Evolutionary conservation across 768 basidiomycete genomes (phyloP), one percentile per base, ranked within the genome.

Genomic region (Suillus bovinus): DNA sequence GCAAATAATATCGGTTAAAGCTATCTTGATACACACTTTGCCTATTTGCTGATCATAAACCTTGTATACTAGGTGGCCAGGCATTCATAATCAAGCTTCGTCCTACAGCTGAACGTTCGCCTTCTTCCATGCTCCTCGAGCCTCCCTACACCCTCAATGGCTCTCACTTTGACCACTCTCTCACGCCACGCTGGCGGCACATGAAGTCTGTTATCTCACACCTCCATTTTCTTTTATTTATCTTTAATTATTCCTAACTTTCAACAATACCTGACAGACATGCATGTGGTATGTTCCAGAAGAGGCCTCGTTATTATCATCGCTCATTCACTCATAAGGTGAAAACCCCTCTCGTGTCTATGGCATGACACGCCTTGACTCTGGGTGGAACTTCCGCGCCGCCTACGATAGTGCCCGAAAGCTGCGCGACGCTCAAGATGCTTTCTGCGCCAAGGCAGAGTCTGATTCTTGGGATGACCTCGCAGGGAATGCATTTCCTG

Each of bases 371-470:
- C 85, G 93, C 16, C 90, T 94, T 86, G 94, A 96, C 68, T 80
- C 84, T 0, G 82, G 85, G 64, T 95, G 90, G 87, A 80, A 87
- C 11, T 83, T 91, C 71, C 86, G 94, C 53, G 79, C 84, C 20
- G 93, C 93, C 8, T 94, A 94, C 69, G 80, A 85, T 44, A 81
- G 88, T 69, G 94, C 93, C 1, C 81, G 83, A 36, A 83, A 86
- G 65, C 73, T 93, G 53, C 89, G 85, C 72, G 73, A 80, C 14
- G 78, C 80, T 33, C 94, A 94, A 70, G 90, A 94, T 66, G 79
- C 72, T 3, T 94, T 84, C 67, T 94, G 93, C 68, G 76, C 77
- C 5, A 84, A 82, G 54, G 91, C 81, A 1, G 83, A 88, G 67
- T 71, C 72, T 5, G 74, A 76, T n/a, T 62, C 68, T 38, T 80